phyloP scores from a whole-genome alignment of 306 rosid genomes.

The Psophocarpus tetragonolobus region DNA sequence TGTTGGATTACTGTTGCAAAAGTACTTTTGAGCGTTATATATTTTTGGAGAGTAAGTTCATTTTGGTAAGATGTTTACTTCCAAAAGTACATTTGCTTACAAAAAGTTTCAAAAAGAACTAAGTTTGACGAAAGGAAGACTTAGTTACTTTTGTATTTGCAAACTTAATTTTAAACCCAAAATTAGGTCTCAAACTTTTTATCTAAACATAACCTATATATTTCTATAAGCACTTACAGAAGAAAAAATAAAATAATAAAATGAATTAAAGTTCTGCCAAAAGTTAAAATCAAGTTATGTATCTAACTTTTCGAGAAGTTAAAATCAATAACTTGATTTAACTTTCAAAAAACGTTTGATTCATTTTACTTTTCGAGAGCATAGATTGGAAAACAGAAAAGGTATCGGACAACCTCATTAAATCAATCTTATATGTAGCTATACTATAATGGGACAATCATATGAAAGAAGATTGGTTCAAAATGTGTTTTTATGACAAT shows the following conservation, averaged over 20 bases:
- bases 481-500: constrained; percentile 23
- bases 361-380: not conserved
- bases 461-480: not conserved
- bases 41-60: too few relatives aligned
- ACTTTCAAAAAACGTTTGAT: not conserved
- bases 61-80: too few relatives aligned
- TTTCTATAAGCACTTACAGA: not conserved
- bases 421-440: not conserved
- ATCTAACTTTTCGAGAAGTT: not conserved
- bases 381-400: not conserved
- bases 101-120: too few relatives aligned
- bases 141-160: too few relatives aligned
- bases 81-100: too few relatives aligned
- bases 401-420: not conserved
- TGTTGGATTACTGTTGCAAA: too few relatives aligned
- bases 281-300: not conserved
- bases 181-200: too few relatives aligned
- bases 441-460: not conserved
- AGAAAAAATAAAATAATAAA: not conserved
- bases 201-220: too few relatives aligned
- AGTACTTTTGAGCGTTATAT: too few relatives aligned
- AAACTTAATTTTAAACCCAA: too few relatives aligned
- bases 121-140: too few relatives aligned
- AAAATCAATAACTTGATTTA: not conserved
- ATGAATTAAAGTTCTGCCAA: not conserved